Percentiles rank a stretch among this genome's conserved stretches.
phyloP scores from a whole-genome alignment of 768 basidiomycete species.

The Leccinum truebloodii region DNA sequence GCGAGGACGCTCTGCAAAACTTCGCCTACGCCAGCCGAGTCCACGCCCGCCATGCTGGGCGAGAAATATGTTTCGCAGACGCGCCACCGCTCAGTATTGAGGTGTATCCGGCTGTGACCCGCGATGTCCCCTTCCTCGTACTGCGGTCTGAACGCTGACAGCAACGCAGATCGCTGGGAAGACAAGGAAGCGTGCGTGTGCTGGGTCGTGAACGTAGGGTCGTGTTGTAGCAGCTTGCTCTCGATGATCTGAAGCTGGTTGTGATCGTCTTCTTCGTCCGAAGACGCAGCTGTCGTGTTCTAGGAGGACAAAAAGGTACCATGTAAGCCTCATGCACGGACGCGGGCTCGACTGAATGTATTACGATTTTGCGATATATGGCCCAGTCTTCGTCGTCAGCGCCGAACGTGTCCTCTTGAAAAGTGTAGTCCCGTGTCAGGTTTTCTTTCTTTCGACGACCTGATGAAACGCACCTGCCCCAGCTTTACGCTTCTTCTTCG shows the following conservation, averaged over 20 bases:
- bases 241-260: slow-evolving; percentile 73
- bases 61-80: slow-evolving; percentile 93
- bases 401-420: slow-evolving; percentile 87
- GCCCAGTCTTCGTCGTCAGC: slow-evolving; percentile 96
- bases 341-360: slow-evolving; percentile 19
- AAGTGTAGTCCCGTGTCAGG: slow-evolving; percentile 5
- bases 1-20: slow-evolving; percentile 82
- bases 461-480: slow-evolving; percentile 58
- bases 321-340: neutral
- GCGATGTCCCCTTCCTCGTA: slow-evolving; percentile 74
- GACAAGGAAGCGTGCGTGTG: slow-evolving; percentile 81
- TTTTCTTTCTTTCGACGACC: neutral
- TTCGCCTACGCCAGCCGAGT: slow-evolving; percentile 94
- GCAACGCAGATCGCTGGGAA: slow-evolving; percentile 77
- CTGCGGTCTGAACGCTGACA: slow-evolving; percentile 80
- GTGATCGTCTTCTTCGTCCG: slow-evolving; percentile 89
- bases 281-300: slow-evolving; percentile 72
- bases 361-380: slow-evolving; percentile 94
- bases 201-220: slow-evolving; percentile 79
- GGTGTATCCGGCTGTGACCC: slow-evolving; percentile 77
- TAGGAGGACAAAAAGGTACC: slow-evolving; percentile 26
- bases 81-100: slow-evolving; percentile 88
- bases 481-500: slow-evolving; percentile 84
- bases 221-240: slow-evolving; percentile 75
- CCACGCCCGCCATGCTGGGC: slow-evolving; percentile 91